These are phyloP conservation scores for Mycoemilia scoparia DNA, from an alignment of 192 early-diverging fungal genomes.

Conservation along the genomic window DNA sequence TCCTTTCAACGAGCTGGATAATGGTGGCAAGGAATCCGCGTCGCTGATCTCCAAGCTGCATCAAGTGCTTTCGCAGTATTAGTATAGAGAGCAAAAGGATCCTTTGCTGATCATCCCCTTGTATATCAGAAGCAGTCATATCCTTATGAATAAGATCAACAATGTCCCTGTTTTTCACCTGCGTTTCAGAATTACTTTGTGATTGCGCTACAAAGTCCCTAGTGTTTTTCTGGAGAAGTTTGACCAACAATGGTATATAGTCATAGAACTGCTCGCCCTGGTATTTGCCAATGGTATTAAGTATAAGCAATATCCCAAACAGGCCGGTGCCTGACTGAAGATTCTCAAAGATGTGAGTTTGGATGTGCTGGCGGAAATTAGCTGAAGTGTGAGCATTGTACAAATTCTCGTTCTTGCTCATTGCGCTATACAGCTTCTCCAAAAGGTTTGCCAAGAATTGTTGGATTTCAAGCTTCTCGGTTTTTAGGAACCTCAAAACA, in stretches of 20 bases:
- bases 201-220: too few species aligned
- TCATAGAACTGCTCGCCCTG: constrained; percentile 47
- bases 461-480: constrained; percentile 56
- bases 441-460: constrained; percentile 54
- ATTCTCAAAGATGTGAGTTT: constrained; percentile 46
- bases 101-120: too few species aligned
- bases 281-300: constrained; percentile 44
- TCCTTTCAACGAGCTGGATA: constrained; percentile 68
- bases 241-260: constrained; percentile 60
- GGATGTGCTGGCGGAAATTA: constrained; percentile 38
- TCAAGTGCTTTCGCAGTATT: constrained; percentile 36
- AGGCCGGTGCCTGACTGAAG: constrained; percentile 43
- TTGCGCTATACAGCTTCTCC: constrained; percentile 44
- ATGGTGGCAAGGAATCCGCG: constrained; percentile 66
- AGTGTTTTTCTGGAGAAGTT: constrained; percentile 63
- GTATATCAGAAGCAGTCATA: too few species aligned
- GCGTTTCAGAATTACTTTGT: too few species aligned
- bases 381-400: constrained; percentile 9
- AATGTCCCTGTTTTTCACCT: too few species aligned
- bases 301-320: constrained; percentile 43
- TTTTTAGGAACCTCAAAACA: constrained; percentile 32
- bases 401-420: constrained; percentile 24
- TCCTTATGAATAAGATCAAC: too few species aligned
- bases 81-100: constrained; percentile 27
- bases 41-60: constrained; percentile 66